A percentile compares a stretch with the other conserved stretches of the same genome.
phyloP scores from a whole-genome alignment of 75 land plant genomes.

The Ceratopteris richardii region DNA sequence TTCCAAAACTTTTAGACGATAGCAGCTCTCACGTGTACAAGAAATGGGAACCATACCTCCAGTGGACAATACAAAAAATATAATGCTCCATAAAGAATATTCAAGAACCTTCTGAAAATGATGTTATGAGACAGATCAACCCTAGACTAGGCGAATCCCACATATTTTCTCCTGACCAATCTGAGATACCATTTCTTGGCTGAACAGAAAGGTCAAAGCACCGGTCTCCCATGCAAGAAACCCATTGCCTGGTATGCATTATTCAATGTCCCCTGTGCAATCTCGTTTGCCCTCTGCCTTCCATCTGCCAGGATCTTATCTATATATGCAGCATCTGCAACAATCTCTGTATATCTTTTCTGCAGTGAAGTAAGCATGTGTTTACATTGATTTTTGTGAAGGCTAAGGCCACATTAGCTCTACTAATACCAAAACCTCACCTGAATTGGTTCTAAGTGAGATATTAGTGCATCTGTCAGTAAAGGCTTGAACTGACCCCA shows the following conservation, averaged over 20 bases:
- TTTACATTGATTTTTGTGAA: too few relatives aligned
- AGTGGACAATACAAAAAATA: too few relatives aligned
- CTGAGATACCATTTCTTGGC: constrained; percentile 56
- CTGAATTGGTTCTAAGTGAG: constrained; percentile 92
- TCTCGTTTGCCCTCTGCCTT: constrained; percentile 52
- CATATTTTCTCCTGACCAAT: constrained; percentile 67
- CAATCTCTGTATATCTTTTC: constrained; percentile 69
- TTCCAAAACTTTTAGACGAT: too few relatives aligned
- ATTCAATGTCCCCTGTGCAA: constrained; percentile 67
- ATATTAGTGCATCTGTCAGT: constrained; percentile 72
- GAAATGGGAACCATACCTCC: too few relatives aligned
- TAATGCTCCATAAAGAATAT: too few relatives aligned
- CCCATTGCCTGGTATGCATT: constrained; percentile 96
- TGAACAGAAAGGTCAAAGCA: constrained; percentile 61
- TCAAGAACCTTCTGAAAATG: too few relatives aligned
- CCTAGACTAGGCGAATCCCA: constrained; percentile 85
- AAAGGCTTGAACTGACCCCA: constrained; percentile 87
- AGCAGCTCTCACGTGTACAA: too few relatives aligned
- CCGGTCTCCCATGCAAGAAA: constrained; percentile 47
- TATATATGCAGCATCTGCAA: constrained; percentile 63
- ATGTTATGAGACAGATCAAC: too few relatives aligned
- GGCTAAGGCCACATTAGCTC: not conserved
- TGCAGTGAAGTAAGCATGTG: constrained; percentile 17
- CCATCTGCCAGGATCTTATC: constrained; percentile 72
- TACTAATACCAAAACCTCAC: constrained; percentile 18